These are phyloP conservation scores for Sugiyamaella neomexicana DNA, from an alignment of 1,139 yeast species.

Conservation along the genomic window DNA sequence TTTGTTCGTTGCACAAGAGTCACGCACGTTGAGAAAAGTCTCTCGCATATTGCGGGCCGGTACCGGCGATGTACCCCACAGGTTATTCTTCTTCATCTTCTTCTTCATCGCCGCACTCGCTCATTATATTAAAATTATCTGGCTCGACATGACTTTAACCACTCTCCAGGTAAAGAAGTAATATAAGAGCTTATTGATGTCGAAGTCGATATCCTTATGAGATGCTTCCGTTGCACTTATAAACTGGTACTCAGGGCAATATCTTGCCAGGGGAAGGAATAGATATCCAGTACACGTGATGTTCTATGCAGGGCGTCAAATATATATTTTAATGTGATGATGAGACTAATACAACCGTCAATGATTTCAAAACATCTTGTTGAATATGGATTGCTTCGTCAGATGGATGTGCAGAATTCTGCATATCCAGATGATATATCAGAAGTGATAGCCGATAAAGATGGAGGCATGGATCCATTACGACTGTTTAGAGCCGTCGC, in stretches of 20 bases:
- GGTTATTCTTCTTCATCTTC: not conserved
- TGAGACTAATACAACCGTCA: not conserved
- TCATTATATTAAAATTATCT: too few species aligned
- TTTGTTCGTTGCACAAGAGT: not conserved
- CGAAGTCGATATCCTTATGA: too few species aligned
- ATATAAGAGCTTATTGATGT: too few species aligned
- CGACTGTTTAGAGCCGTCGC: constrained; percentile 27
- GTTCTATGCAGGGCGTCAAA: too few species aligned
- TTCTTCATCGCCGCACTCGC: not conserved
- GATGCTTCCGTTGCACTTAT: too few species aligned
- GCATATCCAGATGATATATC: constrained; percentile 28
- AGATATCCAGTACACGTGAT: too few species aligned
- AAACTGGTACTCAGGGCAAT: too few species aligned
- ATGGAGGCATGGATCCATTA: constrained; percentile 17
- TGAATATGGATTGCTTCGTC: constrained; percentile 24
- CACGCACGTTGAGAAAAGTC: not conserved
- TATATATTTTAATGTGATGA: too few species aligned
- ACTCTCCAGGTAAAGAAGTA: too few species aligned
- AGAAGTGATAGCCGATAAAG: constrained; percentile 2
- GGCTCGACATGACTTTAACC: too few species aligned
- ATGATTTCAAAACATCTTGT: constrained; percentile 5
- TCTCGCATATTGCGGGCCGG: constrained; percentile 8
- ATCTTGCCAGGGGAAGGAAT: too few species aligned
- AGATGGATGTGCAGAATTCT: constrained; percentile 35
- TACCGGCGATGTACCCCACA: constrained; percentile 12